Base-by-base conservation (phyloP, 192 early-diverging fungal genomes). In the Backusella sp. region DNA sequence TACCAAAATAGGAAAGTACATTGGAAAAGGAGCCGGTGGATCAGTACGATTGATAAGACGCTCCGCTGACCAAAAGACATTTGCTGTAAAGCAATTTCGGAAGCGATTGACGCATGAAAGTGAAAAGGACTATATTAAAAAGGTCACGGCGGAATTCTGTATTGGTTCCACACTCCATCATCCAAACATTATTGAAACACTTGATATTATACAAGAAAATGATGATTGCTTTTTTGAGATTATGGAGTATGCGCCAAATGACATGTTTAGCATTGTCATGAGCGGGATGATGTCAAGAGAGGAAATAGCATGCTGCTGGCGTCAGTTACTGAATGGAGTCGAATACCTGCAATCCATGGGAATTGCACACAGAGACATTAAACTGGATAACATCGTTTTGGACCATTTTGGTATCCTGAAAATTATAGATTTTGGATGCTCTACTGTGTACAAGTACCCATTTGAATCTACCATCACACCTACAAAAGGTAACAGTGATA, bases 351-450 rank as follows among this genome's bases (percentile, higher is more conserved):
- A 98, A 81, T 85, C 82, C 12, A 87, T 96, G 75, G 97, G 97
- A 52, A 95, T 98, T 37, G 95, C 96, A 4, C 97, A 98, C 81
- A 87, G 96, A 28, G 96, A 98, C 76, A 82, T 98, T 71, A 97
- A 98, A 74, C 91, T 96, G 21, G 92, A 93, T 78, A 98, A 98
- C 86, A 86, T 94, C 56, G 81, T 97, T 34, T 79, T 98, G 78
- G 92, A 92, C 76, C 87, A 84, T 34, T 72, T 76, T 3, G 92
- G 93, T 14, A 87, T 92, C 56, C 80, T 98, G 79, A 98, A 98
- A 83, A 93, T 98, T 71, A 97, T 96, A 36, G 97, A 98, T 75
- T 98, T 98, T 87, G 97, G 97, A 36, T 95, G 95, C 62, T 92
- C 93, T 0, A 90, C 88, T 52, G 96, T 98, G 21, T 98, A 92